Evolutionary conservation across 108 stramenopile species (phyloP), one percentile per base, ranked within the genome.

Genomic region (Nitzschia palea): DNA sequence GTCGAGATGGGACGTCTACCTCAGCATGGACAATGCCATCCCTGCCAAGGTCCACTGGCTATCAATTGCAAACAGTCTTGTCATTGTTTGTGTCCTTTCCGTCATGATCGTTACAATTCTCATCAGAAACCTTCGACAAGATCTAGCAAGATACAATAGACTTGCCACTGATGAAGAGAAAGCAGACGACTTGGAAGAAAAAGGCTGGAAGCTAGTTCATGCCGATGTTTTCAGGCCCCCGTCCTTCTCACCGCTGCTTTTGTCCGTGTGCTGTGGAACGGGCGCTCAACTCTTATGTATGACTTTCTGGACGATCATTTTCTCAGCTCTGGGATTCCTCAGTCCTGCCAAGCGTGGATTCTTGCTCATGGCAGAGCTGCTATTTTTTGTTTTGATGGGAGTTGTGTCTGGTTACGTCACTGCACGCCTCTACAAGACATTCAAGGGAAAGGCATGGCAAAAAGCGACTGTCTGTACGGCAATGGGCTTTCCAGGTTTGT

Each of bases 151-250:
- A 17, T 97, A 97, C 89, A 95, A 94, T 69, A 83, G 85, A 25
- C 52, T 96, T 18, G 82, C 93, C 3, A 84, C 92, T 15, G 97
- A 97, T 62, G 98, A 99, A 84, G 96, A 96, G 66, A 87, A 92
- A 80, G 94, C 91, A 4, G 96, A 95, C 59, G 94, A 93, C 47
- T 67, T 95, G 79, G 99, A 99, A 72, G 99, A 98, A 81, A 88
- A 86, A 54, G 99, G 99, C 44, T 99, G 99, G 99, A 97, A 97
- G 68, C 64, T 96, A 48, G 92, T 97, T n/a, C 96, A 97, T 70
- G 96, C 93, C 18, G 98, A 98, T 80, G 95, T 98, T 35, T 98
- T 98, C 66, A 89, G 98, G 33, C 94, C 96, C 12, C 98, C 98
- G 18, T 50, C 73, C 28, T 88, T 80, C 66, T 86, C 81, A 28